Base-by-base conservation (phyloP, 1,284 basidiomycete genomes). In the Leccinum griseonigrum region DNA sequence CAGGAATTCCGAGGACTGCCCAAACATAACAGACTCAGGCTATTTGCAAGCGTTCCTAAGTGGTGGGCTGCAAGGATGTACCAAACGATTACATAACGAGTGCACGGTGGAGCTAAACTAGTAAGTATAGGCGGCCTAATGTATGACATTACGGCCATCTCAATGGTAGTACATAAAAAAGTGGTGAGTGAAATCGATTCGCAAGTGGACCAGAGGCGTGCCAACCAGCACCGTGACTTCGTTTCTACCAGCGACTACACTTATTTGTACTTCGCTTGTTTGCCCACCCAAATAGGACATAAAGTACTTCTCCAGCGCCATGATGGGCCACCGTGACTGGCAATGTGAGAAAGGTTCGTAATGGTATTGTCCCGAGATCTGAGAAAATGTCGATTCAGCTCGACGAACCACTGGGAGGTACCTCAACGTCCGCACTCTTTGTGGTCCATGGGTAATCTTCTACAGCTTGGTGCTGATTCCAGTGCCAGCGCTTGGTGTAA, bases 391-490 rank as follows among this genome's bases (percentile, higher is more conserved):
- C 28, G 50, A 54, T 26, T 18, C 16, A n/a, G 31, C 8, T 52
- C 48, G 38, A 48, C 22, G 13, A 22, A 36, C n/a, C 16, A 40
- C 40, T 11, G 9, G 16, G 59, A 57, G 14, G 43, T 16, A 14
- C 28, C 6, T 56, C 40, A 3, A 16, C 40, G 13, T 40, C 32
- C 8, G 36, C 51, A 29, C 3, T 52, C 3, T 22, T 43, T 18
- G 31, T 43, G 34, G 51, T 32, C 13, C n/a, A n/a, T 58, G 43
- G n/a, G n/a, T 56, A 31, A 59, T 5, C 58, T 46, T 60, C 56
- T 59, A 74, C 71, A 71, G 71, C 72, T 68, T 74, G 69, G 69
- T 59, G 26, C 8, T 10, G 50, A 57, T 55, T 71, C 67, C 72
- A 67, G 67, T 63, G 51, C 28, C n/a, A 46, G 61, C 61, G 64